Evolutionary conservation across 495 filamentous ascomycete species (phyloP).

Genomic region (Aspergillus steynii): DNA sequence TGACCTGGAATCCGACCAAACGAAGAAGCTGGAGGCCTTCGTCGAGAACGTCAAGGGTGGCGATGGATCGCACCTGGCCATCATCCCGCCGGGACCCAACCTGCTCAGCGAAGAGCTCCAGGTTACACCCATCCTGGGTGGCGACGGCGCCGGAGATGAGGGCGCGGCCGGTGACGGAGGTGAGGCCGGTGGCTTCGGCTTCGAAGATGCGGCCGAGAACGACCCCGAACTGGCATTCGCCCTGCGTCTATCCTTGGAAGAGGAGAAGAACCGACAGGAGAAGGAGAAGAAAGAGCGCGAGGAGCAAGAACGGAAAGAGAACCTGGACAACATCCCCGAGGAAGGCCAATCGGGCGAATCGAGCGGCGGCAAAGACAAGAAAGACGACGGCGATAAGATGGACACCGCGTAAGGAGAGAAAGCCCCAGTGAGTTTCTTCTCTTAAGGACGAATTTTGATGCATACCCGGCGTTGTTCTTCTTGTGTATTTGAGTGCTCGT

Average conservation of each 20-base stretch:
- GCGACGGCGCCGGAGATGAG: slow-evolving; percentile 60
- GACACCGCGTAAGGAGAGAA: slow-evolving; percentile 42
- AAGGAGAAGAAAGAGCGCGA: slow-evolving; percentile 76
- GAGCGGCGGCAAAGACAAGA: slow-evolving; percentile 63
- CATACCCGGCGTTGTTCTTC: slow-evolving; percentile 48
- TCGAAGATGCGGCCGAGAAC: slow-evolving; percentile 57
- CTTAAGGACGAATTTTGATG: slow-evolving; percentile 36
- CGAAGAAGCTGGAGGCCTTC: slow-evolving; percentile 89
- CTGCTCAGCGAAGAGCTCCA: slow-evolving; percentile 91
- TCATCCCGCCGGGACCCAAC: slow-evolving; percentile 88
- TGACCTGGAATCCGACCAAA: slow-evolving; percentile 85
- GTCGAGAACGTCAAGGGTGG: slow-evolving; percentile 86
- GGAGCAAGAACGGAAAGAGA: slow-evolving; percentile 65
- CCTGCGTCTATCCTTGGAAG: slow-evolving; percentile 96
- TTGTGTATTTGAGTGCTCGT: slow-evolving; percentile 12
- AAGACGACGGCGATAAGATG: slow-evolving; percentile 80
- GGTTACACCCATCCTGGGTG: slow-evolving; percentile 83
- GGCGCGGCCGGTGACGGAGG: slow-evolving; percentile 57
- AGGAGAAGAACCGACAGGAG: slow-evolving; percentile 91
- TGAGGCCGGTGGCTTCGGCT: slow-evolving; percentile 68
- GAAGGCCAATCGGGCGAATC: slow-evolving; percentile 65
- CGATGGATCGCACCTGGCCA: slow-evolving; percentile 86
- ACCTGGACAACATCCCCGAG: slow-evolving; percentile 80
- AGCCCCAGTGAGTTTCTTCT: slow-evolving; percentile 3
- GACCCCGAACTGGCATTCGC: slow-evolving; percentile 95